phyloP scores from a whole-genome alignment of 495 filamentous ascomycete genomes.

The Hypomontagnella monticulosa region DNA sequence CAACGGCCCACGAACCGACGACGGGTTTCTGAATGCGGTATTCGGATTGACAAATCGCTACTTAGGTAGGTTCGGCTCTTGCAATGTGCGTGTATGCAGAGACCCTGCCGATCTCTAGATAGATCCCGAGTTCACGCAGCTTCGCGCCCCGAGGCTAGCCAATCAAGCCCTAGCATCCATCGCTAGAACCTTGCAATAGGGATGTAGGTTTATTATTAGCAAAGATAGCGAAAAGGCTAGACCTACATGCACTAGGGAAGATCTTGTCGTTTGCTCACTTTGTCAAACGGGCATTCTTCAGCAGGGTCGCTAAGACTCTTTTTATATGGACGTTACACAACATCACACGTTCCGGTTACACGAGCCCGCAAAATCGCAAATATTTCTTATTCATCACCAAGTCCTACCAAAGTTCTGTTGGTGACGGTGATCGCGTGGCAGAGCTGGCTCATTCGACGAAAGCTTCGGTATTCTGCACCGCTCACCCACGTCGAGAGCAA shows the following conservation, averaged over 20 bases:
- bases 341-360: background rate
- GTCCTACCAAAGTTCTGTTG: background rate
- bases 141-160: slow-evolving; percentile 12
- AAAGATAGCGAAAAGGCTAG: slow-evolving; percentile 6
- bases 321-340: slow-evolving; percentile 5
- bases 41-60: slow-evolving; percentile 21
- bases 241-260: slow-evolving; percentile 9
- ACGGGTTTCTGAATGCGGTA: slow-evolving; percentile 33
- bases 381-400: too few species aligned
- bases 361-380: background rate
- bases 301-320: slow-evolving; percentile 1
- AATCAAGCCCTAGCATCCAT: slow-evolving; percentile 18
- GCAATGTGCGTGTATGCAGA: slow-evolving; percentile 12
- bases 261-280: too few species aligned
- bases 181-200: slow-evolving; percentile 15
- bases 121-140: slow-evolving; percentile 22
- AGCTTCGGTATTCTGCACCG: background rate
- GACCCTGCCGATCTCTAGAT: slow-evolving; percentile 31
- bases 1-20: background rate
- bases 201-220: background rate
- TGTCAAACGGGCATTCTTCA: background rate
- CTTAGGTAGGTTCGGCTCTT: slow-evolving; percentile 22
- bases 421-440: slow-evolving; percentile 6
- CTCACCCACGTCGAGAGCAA: background rate
- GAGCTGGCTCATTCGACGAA: slow-evolving; percentile 2